Conservation (phyloP, 352 stramenopile genomes). For the Bremia lactucae region DNA sequence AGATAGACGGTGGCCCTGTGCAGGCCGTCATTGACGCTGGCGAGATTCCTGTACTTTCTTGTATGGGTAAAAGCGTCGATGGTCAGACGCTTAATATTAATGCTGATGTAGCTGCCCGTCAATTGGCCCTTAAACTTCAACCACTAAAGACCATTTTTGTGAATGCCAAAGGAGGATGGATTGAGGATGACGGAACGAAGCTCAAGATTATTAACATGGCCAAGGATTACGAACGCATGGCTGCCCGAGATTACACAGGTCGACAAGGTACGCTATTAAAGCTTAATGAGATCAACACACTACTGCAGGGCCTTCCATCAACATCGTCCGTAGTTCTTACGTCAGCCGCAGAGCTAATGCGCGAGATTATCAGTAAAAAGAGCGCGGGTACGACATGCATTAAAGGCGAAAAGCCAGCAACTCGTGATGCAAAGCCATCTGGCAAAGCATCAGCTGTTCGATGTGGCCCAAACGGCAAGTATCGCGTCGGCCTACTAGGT, state of each 20-base stretch:
- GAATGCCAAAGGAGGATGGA: constrained; percentile 82
- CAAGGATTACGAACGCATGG: constrained; percentile 71
- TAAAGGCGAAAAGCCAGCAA: constrained; percentile 30
- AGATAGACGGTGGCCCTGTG: constrained; percentile 62
- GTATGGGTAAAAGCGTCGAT: constrained; percentile 56
- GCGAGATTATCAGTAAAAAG: constrained; percentile 80
- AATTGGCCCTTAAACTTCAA: constrained; percentile 72
- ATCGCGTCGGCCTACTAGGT: constrained; percentile 76
- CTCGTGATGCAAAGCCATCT: constrained; percentile 8
- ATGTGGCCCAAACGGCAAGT: constrained; percentile 31
- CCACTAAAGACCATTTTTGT: constrained; percentile 86
- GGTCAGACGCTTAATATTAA: constrained; percentile 86
- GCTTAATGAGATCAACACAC: constrained; percentile 84
- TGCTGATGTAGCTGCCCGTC: constrained; percentile 72
- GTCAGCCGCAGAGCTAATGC: constrained; percentile 66
- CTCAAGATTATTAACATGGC: constrained; percentile 75
- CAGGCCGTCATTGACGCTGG: constrained; percentile 50
- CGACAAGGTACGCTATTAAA: constrained; percentile 87
- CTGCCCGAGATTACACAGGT: constrained; percentile 73
- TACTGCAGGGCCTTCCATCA: constrained; percentile 64
- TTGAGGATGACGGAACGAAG: constrained; percentile 79
- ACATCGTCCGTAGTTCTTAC: constrained; percentile 80
- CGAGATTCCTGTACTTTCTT: constrained; percentile 81
- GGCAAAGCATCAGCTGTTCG: constrained; percentile 9
- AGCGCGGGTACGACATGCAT: constrained; percentile 79